Evolutionary conservation across 352 stramenopile genomes (phyloP).

Genomic region (Peronosclerospora sorghi): DNA sequence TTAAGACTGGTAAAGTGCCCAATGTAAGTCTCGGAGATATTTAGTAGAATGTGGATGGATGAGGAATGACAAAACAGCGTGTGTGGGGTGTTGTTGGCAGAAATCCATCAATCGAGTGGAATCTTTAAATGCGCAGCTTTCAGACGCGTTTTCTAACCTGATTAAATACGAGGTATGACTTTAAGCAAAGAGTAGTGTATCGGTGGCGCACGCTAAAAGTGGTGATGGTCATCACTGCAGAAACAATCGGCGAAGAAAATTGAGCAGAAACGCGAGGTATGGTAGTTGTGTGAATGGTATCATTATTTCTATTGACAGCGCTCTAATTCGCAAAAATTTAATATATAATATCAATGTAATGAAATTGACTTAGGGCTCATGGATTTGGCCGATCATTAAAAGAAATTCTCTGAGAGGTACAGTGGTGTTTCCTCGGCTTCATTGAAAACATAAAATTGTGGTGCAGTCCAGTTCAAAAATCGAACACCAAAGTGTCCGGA

Average conservation of each 20-base stretch:
- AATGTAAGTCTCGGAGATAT: conserved; percentile 40
- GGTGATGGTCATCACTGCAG: conserved; percentile 14
- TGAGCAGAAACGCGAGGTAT: conserved; percentile 63
- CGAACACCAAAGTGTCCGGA: too few relatives aligned
- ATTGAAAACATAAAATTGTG: too few relatives aligned
- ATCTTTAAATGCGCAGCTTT: conserved; percentile 41
- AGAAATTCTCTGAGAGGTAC: conserved; percentile 62
- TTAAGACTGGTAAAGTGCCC: conserved; percentile 62
- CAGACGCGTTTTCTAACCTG: conserved; percentile 38
- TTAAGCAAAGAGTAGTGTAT: background rate
- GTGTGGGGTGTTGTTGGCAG: conserved; percentile 16
- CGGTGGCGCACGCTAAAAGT: background rate
- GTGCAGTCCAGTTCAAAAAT: too few relatives aligned
- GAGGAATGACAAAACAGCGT: background rate
- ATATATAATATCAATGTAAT: conserved; percentile 52
- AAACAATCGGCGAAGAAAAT: conserved; percentile 46
- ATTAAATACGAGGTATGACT: conserved; percentile 45
- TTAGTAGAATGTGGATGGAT: background rate
- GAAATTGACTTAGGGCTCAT: conserved; percentile 70
- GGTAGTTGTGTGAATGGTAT: background rate
- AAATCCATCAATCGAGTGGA: conserved; percentile 52
- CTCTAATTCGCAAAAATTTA: background rate
- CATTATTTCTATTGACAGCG: background rate
- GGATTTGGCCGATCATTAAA: conserved; percentile 56
- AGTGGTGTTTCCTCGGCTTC: background rate